Percentiles rank a stretch among this genome's conserved stretches.
phyloP scores from a whole-genome alignment of 2,329 filamentous ascomycete species.

The Laburnicola sp. region DNA sequence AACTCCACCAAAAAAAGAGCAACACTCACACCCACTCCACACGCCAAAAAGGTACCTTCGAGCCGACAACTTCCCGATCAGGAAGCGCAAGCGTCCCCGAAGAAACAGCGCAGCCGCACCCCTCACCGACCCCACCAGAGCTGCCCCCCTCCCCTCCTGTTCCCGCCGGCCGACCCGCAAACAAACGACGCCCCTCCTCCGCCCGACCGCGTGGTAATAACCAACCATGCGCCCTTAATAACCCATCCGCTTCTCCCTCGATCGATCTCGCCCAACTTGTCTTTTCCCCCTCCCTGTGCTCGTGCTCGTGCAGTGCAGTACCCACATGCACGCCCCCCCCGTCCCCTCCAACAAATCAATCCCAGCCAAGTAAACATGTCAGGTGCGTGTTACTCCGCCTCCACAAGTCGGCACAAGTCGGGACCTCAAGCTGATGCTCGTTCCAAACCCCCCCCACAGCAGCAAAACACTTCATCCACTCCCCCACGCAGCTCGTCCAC shows the following conservation, averaged over 20 bases:
- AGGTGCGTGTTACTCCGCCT: neutral
- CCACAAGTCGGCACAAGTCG: neutral
- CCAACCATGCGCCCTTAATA: no score
- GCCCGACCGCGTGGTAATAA: neutral
- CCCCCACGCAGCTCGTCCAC: constrained; percentile 76
- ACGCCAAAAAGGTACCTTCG: no score
- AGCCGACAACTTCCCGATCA: neutral
- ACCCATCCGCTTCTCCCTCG: no score
- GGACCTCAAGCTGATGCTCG: no score
- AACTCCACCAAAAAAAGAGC: no score
- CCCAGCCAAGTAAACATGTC: constrained; percentile 4
- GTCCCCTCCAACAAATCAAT: neutral
- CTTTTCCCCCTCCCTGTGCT: neutral
- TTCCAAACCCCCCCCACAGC: neutral
- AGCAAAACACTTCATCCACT: constrained; percentile 85
- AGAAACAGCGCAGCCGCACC: neutral
- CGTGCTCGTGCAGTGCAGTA: no score
- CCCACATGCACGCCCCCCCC: no score
- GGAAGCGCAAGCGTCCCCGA: neutral
- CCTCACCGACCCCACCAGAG: neutral
- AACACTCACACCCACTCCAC: no score
- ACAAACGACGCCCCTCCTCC: neutral
- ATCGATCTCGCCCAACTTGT: neutral
- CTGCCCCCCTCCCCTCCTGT: neutral
- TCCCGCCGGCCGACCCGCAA: neutral